Base-by-base conservation (phyloP, 768 basidiomycete genomes). In the Phylloporus sp. region DNA sequence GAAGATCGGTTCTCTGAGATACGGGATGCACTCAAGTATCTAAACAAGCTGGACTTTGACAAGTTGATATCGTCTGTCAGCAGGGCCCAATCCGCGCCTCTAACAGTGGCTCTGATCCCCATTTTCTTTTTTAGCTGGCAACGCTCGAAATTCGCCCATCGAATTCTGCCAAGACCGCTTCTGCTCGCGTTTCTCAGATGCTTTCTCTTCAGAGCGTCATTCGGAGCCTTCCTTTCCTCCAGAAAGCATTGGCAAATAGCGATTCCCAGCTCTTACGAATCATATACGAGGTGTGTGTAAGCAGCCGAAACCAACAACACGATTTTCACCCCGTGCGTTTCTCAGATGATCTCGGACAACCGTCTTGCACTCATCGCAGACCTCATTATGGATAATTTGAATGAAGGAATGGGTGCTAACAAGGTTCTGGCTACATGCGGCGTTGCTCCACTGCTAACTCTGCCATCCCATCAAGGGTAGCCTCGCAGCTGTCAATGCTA, bases 11-110 rank as follows among this genome's bases (percentile, higher is more conserved):
- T 85, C 57, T 80, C 73, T 4, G 76, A 81, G 26, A 69, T 89
- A 36, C 76, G 82, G 43, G 77, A 80, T 50, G 85, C 82, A 0
- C 71, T 94, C 36, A 84, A 81, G 62, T 64, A 73, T 3, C 65
- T 92, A 43, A 82, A 87, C 61, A 85, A 86, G 59, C 72, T 88
- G 63, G 95, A 98, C 57, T 77, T 95, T 22, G 94, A 97, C 65
- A 93, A 87, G 60, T 69, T 96, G 7, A 85, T 91, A 28, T 80
- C 77, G 38, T 79, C 79, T 22, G 87, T 84, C 57, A 49, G 72
- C n/a, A 53, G 6, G 26, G 18, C 3, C 13, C 27, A 21, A 20
- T 18, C 7, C 10, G 34, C 3, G 5, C 31, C 6, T 41, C 4
- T 24, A 24, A 21, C 18, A 20, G n/a, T 42, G 21, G 10, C 38